phyloP scores from a whole-genome alignment of 1,139 yeast genomes.

The Saccharomyces hybrid region DNA sequence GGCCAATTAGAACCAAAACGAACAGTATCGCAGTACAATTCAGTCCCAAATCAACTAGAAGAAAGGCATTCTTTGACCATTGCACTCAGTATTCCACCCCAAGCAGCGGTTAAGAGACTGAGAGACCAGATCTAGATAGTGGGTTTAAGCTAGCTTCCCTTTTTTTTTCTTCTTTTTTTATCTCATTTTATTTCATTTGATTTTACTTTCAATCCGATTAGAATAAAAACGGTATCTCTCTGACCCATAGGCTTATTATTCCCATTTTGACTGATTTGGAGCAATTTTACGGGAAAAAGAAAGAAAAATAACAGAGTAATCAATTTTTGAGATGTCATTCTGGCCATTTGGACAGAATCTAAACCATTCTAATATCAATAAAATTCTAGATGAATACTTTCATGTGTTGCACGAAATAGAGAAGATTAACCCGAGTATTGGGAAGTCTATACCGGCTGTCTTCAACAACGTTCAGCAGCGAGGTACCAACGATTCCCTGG shows the following conservation, averaged over 20 bases:
- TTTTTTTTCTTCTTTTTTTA: not conserved
- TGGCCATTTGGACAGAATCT: conserved; percentile 43
- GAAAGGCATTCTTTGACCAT: not conserved
- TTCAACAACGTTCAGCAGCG: not conserved
- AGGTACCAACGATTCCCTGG: not conserved
- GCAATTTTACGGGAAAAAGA: not conserved
- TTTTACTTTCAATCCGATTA: not conserved
- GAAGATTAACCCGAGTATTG: conserved; percentile 7
- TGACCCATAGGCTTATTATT: not conserved
- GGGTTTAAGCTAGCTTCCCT: not conserved
- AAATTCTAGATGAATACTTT: conserved; percentile 33
- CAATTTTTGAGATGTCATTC: conserved; percentile 34
- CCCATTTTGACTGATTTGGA: not conserved
- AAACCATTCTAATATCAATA: conserved; percentile 33
- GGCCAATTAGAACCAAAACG: not conserved
- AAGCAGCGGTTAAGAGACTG: not conserved
- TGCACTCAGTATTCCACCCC: not conserved
- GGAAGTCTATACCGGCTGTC: conserved; percentile 1
- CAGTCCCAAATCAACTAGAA: not conserved
- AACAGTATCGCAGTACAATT: not conserved
- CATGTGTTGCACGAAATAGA: conserved; percentile 26
- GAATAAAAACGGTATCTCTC: not conserved
- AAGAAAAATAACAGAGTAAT: not conserved
- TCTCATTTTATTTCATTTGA: not conserved
- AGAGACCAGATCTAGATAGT: not conserved